Conservation (phyloP, 306 rosid species). For the Medicago truncatula region MtrunA17r5.0-ANR NC_053046.1:15031001-15031500, state of each 20-base stretch:
- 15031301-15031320: slow-evolving; percentile 32
- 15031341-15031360: slow-evolving; percentile 55
- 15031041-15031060: no score
- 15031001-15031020: no score
- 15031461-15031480: slow-evolving; percentile 82
- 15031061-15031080: no score
- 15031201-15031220: background rate
- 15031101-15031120: no score
- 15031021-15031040: no score
- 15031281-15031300: slow-evolving; percentile 13
- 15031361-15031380: slow-evolving; percentile 73
- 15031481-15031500: slow-evolving; percentile 71
- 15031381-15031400: slow-evolving; percentile 67
- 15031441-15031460: slow-evolving; percentile 69
- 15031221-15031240: slow-evolving; percentile 39
- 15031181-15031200: background rate
- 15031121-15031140: no score
- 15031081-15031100: no score
- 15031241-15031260: slow-evolving; percentile 46
- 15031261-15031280: slow-evolving; percentile 51
- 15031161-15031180: no score
- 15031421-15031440: slow-evolving; percentile 50
- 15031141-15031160: no score
- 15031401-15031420: slow-evolving; percentile 61
- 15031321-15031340: slow-evolving; percentile 39